A percentile compares a stretch with the other conserved stretches of the same genome.
Evolutionary conservation across 257 asterid species (phyloP).

Genomic region (Voacanga thouarsii): DNA sequence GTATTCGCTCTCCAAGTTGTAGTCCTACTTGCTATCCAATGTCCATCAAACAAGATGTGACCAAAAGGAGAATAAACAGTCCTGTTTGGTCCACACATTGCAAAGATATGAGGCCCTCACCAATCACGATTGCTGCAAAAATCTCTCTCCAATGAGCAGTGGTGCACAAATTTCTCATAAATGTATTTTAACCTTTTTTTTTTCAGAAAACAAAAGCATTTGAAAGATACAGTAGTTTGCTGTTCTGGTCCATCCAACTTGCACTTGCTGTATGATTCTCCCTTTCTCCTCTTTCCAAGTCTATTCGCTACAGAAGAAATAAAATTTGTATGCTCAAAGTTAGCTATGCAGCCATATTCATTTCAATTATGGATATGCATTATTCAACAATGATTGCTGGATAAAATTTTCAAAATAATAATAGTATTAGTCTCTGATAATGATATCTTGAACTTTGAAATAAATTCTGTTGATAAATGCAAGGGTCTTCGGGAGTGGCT

Average conservation of each 20-base stretch:
- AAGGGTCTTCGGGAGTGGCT: neutral
- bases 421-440: neutral
- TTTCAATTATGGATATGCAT: slow-evolving; percentile 4
- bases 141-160: neutral
- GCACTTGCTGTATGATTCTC: neutral
- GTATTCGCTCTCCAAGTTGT: slow-evolving; percentile 19
- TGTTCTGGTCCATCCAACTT: neutral
- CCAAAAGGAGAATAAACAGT: neutral
- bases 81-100: slow-evolving; percentile 2
- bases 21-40: neutral
- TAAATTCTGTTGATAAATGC: neutral
- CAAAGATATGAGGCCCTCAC: slow-evolving; percentile 1
- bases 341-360: no score
- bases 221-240: neutral
- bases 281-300: neutral
- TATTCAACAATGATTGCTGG: slow-evolving; percentile 2
- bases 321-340: neutral
- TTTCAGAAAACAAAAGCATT: neutral
- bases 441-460: neutral
- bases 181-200: neutral
- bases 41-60: neutral
- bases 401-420: neutral
- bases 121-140: neutral
- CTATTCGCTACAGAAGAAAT: neutral
- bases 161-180: neutral